Conservation (phyloP, 2,329 filamentous ascomycete genomes). For the Aspergillus neotritici region DNA sequence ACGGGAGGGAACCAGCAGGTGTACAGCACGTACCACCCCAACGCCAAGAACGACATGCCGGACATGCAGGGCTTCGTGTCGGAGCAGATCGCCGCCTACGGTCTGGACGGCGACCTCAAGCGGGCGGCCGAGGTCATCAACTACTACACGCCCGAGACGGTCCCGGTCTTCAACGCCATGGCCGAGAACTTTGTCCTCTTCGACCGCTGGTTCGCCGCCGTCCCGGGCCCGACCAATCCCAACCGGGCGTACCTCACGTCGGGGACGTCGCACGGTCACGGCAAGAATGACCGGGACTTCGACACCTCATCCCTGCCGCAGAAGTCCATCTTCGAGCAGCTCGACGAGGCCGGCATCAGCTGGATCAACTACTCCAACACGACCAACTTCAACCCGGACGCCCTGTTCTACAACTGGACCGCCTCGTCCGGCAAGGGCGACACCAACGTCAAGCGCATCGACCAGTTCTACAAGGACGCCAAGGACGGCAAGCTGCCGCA, state of each 20-base stretch:
- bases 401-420: slow-evolving; percentile 43
- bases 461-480: slow-evolving; percentile 44
- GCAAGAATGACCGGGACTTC: slow-evolving; percentile 33
- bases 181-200: slow-evolving; percentile 43
- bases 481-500: slow-evolving; percentile 39
- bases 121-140: slow-evolving; percentile 41
- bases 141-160: slow-evolving; percentile 40
- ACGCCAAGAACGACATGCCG: slow-evolving; percentile 15
- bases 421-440: slow-evolving; percentile 28
- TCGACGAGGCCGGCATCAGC: slow-evolving; percentile 36
- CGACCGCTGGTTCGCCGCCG: slow-evolving; percentile 40
- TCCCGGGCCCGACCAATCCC: slow-evolving; percentile 38
- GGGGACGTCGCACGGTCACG: slow-evolving; percentile 38
- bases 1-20: slow-evolving; percentile 41
- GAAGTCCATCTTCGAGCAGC: slow-evolving; percentile 37
- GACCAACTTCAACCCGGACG: slow-evolving; percentile 41
- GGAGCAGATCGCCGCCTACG: slow-evolving; percentile 36
- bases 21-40: slow-evolving; percentile 36
- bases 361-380: slow-evolving; percentile 48
- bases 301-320: slow-evolving; percentile 32
- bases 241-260: slow-evolving; percentile 36
- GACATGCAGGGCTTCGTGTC: slow-evolving; percentile 41
- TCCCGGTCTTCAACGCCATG: slow-evolving; percentile 38
- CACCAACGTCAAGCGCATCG: slow-evolving; percentile 33
- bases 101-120: slow-evolving; percentile 27